These are phyloP conservation scores for Mucor plumbeus DNA, from an alignment of 371 early-diverging fungal genomes.

Conservation along the genomic window DNA sequence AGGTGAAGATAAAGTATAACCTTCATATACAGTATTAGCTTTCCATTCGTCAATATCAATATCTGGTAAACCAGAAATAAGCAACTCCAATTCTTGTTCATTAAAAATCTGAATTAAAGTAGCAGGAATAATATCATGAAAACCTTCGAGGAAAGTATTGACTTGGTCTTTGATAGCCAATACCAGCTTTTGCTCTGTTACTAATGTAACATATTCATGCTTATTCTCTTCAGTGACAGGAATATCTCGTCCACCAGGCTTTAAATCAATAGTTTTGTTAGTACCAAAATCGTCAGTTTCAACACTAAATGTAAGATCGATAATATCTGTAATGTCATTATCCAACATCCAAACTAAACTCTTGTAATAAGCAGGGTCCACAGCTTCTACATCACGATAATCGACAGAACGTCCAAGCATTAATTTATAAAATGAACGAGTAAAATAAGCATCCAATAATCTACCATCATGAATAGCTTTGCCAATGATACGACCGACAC, in stretches of 20 bases:
- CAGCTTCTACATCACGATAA: conserved; percentile 95
- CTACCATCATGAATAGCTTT: conserved; percentile 98
- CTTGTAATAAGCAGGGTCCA: conserved; percentile 97
- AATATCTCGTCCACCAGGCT: conserved; percentile 89
- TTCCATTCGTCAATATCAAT: conserved; percentile 99
- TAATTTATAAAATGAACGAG: conserved; percentile 98
- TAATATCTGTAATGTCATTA: conserved; percentile 94
- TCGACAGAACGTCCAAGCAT: conserved; percentile 92
- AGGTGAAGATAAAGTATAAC: conserved; percentile 84
- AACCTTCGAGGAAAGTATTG: conserved; percentile 91
- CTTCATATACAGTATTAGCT: conserved; percentile 95
- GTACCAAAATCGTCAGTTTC: conserved; percentile 96
- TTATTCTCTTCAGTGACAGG: conserved; percentile 97
- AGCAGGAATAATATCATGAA: conserved; percentile 95
- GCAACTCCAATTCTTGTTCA: conserved; percentile 97
- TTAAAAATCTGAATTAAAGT: conserved; percentile 94
- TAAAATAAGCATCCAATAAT: conserved; percentile 95
- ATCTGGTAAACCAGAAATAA: conserved; percentile 98
- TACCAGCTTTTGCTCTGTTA: conserved; percentile 89
- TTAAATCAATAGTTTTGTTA: conserved; percentile 85
- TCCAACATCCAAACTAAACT: conserved; percentile 97
- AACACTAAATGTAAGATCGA: conserved; percentile 94
- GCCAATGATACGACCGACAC: conserved; percentile 98
- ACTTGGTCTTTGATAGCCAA: conserved; percentile 94
- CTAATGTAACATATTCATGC: conserved; percentile 93